Conservation (phyloP, 257 asterid genomes). For the Penstemon barbatus region DNA sequence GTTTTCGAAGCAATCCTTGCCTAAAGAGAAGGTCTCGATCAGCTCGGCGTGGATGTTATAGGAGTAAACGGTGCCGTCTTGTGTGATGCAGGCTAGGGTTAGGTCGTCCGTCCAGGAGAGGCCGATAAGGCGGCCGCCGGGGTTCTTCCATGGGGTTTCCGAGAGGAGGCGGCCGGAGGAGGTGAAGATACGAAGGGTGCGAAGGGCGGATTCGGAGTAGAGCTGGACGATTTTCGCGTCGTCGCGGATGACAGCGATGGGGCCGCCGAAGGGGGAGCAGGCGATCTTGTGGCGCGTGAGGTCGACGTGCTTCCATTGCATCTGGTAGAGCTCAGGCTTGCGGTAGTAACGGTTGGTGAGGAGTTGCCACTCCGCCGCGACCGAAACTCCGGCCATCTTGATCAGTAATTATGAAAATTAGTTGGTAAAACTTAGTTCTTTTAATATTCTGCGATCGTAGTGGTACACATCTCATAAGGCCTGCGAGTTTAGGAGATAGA, state of each 20-base stretch:
- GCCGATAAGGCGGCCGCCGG: constrained; percentile 85
- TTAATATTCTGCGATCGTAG: too few relatives aligned
- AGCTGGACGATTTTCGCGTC: constrained; percentile 96
- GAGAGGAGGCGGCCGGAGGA: constrained; percentile 76
- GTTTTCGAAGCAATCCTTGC: constrained; percentile 63
- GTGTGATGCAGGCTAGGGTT: constrained; percentile 76
- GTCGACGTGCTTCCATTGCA: constrained; percentile 96
- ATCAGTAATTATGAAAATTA: neutral
- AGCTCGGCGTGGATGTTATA: constrained; percentile 72
- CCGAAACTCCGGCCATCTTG: constrained; percentile 80
- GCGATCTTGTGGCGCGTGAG: constrained; percentile 88
- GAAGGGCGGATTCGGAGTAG: constrained; percentile 85
- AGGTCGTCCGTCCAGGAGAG: constrained; percentile 90
- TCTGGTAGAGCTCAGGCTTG: constrained; percentile 83
- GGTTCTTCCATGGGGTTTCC: constrained; percentile 84
- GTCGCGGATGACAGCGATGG: constrained; percentile 92
- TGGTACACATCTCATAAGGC: too few relatives aligned
- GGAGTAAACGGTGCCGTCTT: constrained; percentile 79
- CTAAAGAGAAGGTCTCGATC: constrained; percentile 60
- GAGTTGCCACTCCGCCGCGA: constrained; percentile 99
- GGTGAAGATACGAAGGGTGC: constrained; percentile 87
- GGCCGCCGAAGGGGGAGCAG: constrained; percentile 95
- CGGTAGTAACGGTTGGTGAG: constrained; percentile 89
- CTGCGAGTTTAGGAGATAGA: too few relatives aligned
- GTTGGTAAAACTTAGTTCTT: neutral